Percentiles rank a stretch among this genome's conserved stretches.
These are phyloP conservation scores for Bassia scoparia DNA, from an alignment of 148 eudicot genomes.

Conservation along the genomic window DNA sequence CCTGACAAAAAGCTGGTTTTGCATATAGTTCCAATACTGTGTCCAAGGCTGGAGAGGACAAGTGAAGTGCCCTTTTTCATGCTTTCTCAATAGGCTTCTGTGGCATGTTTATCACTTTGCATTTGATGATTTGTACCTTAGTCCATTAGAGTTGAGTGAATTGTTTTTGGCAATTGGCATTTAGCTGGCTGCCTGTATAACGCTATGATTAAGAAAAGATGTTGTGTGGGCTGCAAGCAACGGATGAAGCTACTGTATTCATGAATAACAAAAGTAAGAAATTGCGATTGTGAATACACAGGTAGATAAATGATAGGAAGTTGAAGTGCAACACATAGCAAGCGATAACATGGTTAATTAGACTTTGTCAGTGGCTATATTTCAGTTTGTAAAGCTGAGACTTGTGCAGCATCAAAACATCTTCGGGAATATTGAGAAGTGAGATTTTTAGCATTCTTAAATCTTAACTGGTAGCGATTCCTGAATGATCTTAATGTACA, in stretches of 20 bases:
- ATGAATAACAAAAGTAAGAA: neutral
- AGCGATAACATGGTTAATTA: too few species aligned
- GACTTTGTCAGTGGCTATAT: neutral
- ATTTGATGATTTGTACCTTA: neutral
- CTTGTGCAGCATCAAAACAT: neutral
- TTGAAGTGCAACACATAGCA: neutral
- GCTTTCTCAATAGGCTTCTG: neutral
- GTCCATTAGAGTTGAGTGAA: neutral
- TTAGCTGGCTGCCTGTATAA: neutral
- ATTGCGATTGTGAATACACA: constrained; percentile 10
- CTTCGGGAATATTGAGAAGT: neutral
- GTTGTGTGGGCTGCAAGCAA: neutral
- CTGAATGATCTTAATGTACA: neutral
- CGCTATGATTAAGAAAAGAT: neutral
- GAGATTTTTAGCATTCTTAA: neutral
- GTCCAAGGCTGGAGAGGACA: too few species aligned
- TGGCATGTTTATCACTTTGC: neutral
- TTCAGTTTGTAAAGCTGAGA: neutral
- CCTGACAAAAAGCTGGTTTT: too few species aligned
- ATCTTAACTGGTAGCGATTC: too few species aligned
- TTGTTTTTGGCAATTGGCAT: too few species aligned
- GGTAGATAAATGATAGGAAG: neutral
- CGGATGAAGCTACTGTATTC: neutral
- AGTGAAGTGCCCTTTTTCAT: neutral
- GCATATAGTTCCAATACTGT: too few species aligned